Evolutionary conservation across 208 protist species (phyloP).

Genomic region (Crithidia thermophila): DNA sequence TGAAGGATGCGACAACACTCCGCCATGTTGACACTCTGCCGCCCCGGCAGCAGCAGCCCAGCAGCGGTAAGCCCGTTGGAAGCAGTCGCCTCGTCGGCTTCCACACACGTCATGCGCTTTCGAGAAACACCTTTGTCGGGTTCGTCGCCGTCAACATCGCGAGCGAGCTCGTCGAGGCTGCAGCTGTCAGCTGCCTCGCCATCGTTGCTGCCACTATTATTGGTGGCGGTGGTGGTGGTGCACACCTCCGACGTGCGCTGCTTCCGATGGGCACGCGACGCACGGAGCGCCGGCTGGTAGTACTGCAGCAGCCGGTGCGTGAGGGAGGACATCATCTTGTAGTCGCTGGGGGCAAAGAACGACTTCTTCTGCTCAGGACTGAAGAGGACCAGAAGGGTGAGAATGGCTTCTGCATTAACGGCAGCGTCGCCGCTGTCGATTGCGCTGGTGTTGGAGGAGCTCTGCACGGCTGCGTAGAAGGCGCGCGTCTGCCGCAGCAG

Average conservation of each 20-base stretch:
- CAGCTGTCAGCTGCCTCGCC: too few relatives aligned
- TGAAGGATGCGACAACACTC: slow-evolving; percentile 14
- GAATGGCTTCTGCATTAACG: slow-evolving; percentile 18
- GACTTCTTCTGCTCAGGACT: background rate
- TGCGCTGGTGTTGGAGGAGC: background rate
- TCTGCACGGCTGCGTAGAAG: background rate
- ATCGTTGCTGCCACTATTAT: too few relatives aligned
- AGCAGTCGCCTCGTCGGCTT: background rate
- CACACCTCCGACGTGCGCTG: too few relatives aligned
- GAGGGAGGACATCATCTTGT: background rate
- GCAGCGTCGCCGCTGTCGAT: background rate
- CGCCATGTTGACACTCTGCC: background rate
- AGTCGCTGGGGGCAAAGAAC: slow-evolving; percentile 7
- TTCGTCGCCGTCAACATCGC: too few relatives aligned
- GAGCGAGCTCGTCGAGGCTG: too few relatives aligned
- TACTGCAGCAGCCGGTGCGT: slow-evolving; percentile 4
- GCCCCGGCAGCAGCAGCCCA: background rate
- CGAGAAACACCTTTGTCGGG: too few relatives aligned
- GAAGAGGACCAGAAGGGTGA: slow-evolving; percentile 31
- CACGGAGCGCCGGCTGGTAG: slow-evolving; percentile 7
- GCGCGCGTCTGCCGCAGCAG: slow-evolving; percentile 51
- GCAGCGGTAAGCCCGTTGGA: too few relatives aligned
- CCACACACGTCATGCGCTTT: too few relatives aligned
- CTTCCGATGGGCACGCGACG: background rate
- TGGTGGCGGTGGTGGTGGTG: too few relatives aligned